Base-by-base conservation (phyloP, 257 asterid species). In the Datura wrightii region DNA sequence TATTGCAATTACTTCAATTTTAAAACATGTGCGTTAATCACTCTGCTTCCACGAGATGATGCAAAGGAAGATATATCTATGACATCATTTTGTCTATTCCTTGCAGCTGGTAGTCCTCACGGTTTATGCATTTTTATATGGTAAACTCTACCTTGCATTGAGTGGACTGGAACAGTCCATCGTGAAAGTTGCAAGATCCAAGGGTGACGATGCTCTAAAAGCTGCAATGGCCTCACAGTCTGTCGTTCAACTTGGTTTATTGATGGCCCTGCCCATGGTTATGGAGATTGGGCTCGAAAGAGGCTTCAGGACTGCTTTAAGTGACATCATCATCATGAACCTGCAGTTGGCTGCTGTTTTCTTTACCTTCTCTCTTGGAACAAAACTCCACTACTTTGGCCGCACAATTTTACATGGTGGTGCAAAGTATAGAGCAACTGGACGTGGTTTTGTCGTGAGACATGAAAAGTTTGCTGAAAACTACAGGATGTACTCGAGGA, bases 251-350 rank as follows among this genome's bases (percentile, higher is more conserved):
- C 91, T 96, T 83, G 99, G 99, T 84, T 82, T 96, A 41, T 84
- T 96, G 87, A 94, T 91, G 95, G 92, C 97, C 74, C 79, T 96
- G 87, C 99, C 99, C 63, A 96, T 96, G 99, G 84, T 96, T 66
- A 96, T 96, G 99, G 98, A 96, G 91, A 96, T 96, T 65, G 99
- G 99, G 34, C 93, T 96, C 13, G 98, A 96, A 88, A 90, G 93
- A 82, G 99, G 99, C 24, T 96, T 96, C 72, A 90, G 98, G 86
- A 93, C 98, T 54, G 98, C 99, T 65, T 90, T 91, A 71, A 87
- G 94, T 66, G 99, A 94, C 41, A 69, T 96, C 56, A 92, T 96
- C 82, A 89, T 94, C 53, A 94, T 96, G 99, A 97, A 96, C 91
- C 97, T 96, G 71, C 99, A 96, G 87, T 91, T 93, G 58, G 93